Base-by-base conservation (phyloP, 2,329 filamentous ascomycete genomes). In the Neofusicoccum parvum region DNA sequence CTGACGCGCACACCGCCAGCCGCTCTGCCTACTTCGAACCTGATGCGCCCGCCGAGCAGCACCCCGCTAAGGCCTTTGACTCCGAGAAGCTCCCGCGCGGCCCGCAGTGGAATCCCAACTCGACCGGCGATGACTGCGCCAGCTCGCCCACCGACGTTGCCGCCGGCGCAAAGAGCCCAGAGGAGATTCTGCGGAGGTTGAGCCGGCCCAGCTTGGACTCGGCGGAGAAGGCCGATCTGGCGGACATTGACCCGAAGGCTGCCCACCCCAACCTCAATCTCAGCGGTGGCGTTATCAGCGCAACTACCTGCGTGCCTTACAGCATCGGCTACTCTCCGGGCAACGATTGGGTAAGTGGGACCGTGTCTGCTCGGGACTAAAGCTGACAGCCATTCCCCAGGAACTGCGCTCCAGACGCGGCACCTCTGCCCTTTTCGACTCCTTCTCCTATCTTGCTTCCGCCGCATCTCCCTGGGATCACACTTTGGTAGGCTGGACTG, bases 401-500 rank as follows among this genome's bases (percentile, higher is more conserved):
- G 87, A 91, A 74, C 81, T 97, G 64, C 88, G 87, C 71, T 83
- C 88, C 67, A 91, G 94, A 32, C 90, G 90, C 67, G 94, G 94
- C 64, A 94, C 94, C 66, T 97, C 94, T 12, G 93, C 94, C 15
- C 85, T 98, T 39, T 96, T 96, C 79, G 93, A 97, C 77, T 94
- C 93, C 10, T 93, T 98, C 73, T 87, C 90, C 65, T 90, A 96
- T 78, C 87, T 98, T 50, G 92, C 93, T 3, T 96, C 93, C n/a
- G 84, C 90, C 65, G 85, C 90, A 49, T 89, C 90, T 2, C 88
- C 90, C 20, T 98, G 94, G 94, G 92, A 93, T 72, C 94, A 97
- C 80, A 95, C 90, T 0, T 86, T 97, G 5, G 91, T 98, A 62
- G 94, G 92, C 51, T 98, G 94, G 94, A 97, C 94, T 3, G 94